Base-by-base conservation (phyloP, 2,329 filamentous ascomycete genomes). In the Fusarium palustre region DNA sequence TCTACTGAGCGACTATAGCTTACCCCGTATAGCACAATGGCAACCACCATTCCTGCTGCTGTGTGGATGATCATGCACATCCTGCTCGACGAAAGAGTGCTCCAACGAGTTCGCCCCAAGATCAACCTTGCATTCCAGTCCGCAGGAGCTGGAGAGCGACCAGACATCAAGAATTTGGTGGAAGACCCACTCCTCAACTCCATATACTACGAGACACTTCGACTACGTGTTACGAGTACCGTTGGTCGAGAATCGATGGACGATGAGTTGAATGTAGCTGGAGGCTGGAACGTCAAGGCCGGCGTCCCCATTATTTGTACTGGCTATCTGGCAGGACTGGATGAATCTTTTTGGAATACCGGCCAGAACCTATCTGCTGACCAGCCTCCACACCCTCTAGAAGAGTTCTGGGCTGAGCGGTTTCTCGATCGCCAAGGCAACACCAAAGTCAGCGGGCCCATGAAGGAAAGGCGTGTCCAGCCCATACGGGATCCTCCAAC, bases 361-460 rank as follows among this genome's bases (percentile, higher is more conserved):
- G 52, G 41, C 7, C 30, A 46, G 22, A 16, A 16, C 9, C 31
- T 55, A 5, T 5, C 41, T 7, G 22, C 15, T 5, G 31, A 22
- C 12, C 18, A 55, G 31, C 8, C 41, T 7, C 18, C 33, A 6
- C 31, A 55, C 22, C 52, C 52, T 55, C 31, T 46, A 2, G 18
- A 20, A 38, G 7, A 18, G 2, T 55, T 55, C 31, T 55, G 52
- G 52, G 41, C 52, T 30, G 52, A 55, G 24, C 22, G 52, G 16
- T 55, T 55, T 8, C 24, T 45, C 16, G 18, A 25, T 20, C 18
- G 12, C 18, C 52, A 77, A 24, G 41, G 30, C 30, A 54, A 22
- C 22, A 25, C 49, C 38, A 13, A 7, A 5, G 13, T 34, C 45
- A 54, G 30, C 20, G 50, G 50, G 4, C 50, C 50, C 18, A 22